Evolutionary conservation across 2,329 filamentous ascomycete genomes (phyloP), one percentile per base, ranked within the genome.

Genomic region (Fusarium sp.): DNA sequence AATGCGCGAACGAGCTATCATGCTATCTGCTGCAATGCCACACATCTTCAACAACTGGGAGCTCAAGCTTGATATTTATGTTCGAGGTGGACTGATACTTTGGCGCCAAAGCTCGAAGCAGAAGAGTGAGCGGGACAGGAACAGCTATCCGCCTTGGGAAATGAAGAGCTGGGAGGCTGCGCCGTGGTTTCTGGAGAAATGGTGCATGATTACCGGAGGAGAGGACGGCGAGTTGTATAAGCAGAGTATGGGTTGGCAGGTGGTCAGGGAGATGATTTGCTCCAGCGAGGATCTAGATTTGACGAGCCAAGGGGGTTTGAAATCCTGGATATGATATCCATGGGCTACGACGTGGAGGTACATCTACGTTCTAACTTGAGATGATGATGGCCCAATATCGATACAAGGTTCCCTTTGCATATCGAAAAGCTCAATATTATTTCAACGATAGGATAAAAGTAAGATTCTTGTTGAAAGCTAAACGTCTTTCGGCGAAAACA

Each of bases 101-200:
- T 71, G 69, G 69, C 38, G 43, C 6, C 4, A 52, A 1, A 43
- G 47, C 2, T 23, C 38, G 9, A 45, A 15, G 3, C 32, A 10
- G 10, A 38, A 9, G 15, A 27, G 15, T 0, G n/a, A 7, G 1
- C 36, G 19, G 3, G 4, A 1, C 0, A 21, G 41, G 3, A 47
- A 57, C 2, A 39, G 23, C 0, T 71, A 66, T 21, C 65, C 62
- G 2, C 70, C 70, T 1, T 72, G 70, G 70, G 68, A 71, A 2
- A 65, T 66, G 62, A 62, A 53, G 35, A 66, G 67, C 2, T 72
- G 70, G 70, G 67, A 72, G 21, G 70, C 68, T n/a, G 50, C 62
- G 2, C 65, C 66, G 2, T 72, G 70, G 70, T 72, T 72, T 23
- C 15, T 72, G 9, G 39, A 57, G 7, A 72, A 72, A 29, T 72